Evolutionary conservation across 129 eudicot genomes (phyloP).

Genomic region (Helianthus annuus): DNA sequence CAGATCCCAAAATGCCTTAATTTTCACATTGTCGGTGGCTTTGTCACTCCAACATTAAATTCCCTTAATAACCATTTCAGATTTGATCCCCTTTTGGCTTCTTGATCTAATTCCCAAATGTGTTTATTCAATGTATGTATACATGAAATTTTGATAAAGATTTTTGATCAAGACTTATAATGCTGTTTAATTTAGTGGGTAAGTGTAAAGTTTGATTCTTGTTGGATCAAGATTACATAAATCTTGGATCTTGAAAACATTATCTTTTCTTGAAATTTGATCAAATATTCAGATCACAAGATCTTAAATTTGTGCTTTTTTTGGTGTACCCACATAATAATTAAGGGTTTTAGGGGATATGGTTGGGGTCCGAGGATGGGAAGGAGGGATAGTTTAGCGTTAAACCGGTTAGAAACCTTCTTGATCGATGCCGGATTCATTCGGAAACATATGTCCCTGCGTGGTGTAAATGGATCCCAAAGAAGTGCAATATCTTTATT

Average conservation of each 20-base stretch:
- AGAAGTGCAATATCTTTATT: too few relatives aligned
- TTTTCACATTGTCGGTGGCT: slow-evolving; percentile 24
- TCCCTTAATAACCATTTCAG: slow-evolving; percentile 1
- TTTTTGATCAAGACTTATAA: too few relatives aligned
- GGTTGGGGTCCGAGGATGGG: too few relatives aligned
- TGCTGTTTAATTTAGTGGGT: neutral
- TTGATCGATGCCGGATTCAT: too few relatives aligned
- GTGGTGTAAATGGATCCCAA: too few relatives aligned
- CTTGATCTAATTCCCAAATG: slow-evolving; percentile 6
- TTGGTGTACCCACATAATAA: neutral
- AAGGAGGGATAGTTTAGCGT: too few relatives aligned
- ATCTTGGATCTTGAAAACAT: slow-evolving; percentile 12
- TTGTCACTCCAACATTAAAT: neutral
- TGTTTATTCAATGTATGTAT: slow-evolving; percentile 13
- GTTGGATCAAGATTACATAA: neutral
- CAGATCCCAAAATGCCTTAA: neutral
- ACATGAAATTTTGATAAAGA: neutral
- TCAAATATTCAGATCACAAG: neutral
- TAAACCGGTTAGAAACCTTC: too few relatives aligned
- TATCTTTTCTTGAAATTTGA: neutral
- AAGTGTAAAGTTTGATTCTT: slow-evolving; percentile 9
- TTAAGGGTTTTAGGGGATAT: slow-evolving; percentile 7
- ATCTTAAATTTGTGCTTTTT: neutral
- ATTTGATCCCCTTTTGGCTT: neutral
- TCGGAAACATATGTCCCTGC: too few relatives aligned